phyloP scores from a whole-genome alignment of 768 basidiomycete genomes.

The Podaxis sp. region DNA sequence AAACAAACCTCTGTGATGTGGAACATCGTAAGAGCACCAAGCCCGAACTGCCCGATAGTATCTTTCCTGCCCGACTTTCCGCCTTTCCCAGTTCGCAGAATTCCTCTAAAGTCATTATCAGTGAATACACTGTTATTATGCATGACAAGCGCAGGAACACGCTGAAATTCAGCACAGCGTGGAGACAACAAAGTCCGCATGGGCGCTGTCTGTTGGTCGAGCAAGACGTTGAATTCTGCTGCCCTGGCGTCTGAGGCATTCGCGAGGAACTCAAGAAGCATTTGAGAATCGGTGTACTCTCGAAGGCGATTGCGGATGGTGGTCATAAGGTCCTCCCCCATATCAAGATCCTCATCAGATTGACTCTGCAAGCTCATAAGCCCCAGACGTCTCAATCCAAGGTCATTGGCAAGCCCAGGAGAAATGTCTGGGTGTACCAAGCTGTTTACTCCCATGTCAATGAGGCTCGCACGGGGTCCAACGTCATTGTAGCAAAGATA shows the following conservation, averaged over 20 bases:
- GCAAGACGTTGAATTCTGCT: conserved; percentile 35
- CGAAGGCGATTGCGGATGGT: conserved; percentile 41
- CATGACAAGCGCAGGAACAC: conserved; percentile 38
- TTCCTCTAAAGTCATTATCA: conserved; percentile 42
- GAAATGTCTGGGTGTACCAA: conserved; percentile 32
- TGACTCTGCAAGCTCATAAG: conserved; percentile 28
- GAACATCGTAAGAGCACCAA: conserved; percentile 51
- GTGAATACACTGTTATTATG: conserved; percentile 43
- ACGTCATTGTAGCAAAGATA: conserved; percentile 41
- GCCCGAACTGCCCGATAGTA: conserved; percentile 51
- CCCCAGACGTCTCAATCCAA: conserved; percentile 33
- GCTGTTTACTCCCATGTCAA: conserved; percentile 17
- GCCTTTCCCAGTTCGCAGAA: conserved; percentile 42
- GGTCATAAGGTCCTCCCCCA: conserved; percentile 41
- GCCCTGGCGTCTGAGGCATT: conserved; percentile 53
- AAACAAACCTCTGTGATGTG: conserved; percentile 46
- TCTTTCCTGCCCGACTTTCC: conserved; percentile 36
- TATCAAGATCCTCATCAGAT: conserved; percentile 29
- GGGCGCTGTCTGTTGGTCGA: conserved; percentile 28
- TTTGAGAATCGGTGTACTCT: conserved; percentile 41
- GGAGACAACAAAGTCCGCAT: conserved; percentile 27
- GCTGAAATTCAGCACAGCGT: conserved; percentile 33
- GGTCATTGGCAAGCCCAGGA: conserved; percentile 27
- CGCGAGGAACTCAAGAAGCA: conserved; percentile 49
- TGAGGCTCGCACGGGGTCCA: conserved; percentile 27